These are phyloP conservation scores for Abelmoschus esculentus DNA, from an alignment of 345 rosid genomes.

Conservation along the genomic window DNA sequence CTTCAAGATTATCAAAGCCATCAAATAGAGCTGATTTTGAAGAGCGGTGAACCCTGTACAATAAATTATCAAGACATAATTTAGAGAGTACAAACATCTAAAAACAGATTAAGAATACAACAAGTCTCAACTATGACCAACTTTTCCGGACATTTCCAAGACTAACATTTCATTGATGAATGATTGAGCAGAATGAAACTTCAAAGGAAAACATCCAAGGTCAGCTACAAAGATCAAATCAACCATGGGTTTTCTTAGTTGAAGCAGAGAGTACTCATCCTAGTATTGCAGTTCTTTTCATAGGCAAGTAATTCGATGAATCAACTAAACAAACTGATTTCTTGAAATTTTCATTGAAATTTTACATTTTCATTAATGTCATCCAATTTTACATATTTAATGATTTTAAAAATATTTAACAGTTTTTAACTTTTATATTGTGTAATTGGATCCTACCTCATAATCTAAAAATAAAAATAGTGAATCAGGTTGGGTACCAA, in stretches of 20 bases:
- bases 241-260: neutral
- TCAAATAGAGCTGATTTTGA: conserved; percentile 61
- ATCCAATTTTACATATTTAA: no score
- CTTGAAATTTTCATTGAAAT: neutral
- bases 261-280: neutral
- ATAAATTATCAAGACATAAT: neutral
- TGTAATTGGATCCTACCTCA: no score
- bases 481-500: no score
- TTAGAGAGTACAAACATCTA: neutral
- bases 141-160: neutral
- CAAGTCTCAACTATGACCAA: neutral
- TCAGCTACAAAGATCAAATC: neutral
- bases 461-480: no score
- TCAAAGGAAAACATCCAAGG: neutral
- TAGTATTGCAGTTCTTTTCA: neutral
- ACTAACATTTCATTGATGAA: neutral
- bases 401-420: no score
- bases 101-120: neutral
- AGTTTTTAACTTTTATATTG: no score
- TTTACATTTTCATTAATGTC: no score
- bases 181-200: neutral
- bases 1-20: conserved; percentile 64
- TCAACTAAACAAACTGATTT: neutral
- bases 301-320: neutral
- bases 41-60: conserved; percentile 55